Evolutionary conservation across 2,329 filamentous ascomycete species (phyloP).

Genomic region (Aspergillus sp.): DNA sequence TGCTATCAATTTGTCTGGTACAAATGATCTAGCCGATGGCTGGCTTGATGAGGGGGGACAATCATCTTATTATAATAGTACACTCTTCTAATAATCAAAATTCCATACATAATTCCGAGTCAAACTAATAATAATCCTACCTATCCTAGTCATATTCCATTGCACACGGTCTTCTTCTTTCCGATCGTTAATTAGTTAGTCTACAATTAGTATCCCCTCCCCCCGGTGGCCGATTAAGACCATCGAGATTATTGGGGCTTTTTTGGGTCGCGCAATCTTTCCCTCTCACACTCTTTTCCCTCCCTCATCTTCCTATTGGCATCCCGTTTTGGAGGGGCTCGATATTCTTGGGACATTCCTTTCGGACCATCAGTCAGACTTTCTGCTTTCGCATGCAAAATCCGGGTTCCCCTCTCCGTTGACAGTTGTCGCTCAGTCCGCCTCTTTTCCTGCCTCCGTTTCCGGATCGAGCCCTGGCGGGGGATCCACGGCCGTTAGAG

Average conservation of each 20-base stretch:
- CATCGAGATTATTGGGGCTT: background rate
- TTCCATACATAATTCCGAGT: background rate
- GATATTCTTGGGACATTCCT: slow-evolving; percentile 14
- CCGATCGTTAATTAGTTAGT: background rate
- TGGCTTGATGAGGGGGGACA: background rate
- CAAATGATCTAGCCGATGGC: background rate
- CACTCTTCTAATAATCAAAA: too few relatives aligned
- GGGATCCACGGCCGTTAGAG: slow-evolving; percentile 37
- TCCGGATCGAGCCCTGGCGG: slow-evolving; percentile 39
- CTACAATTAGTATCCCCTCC: background rate
- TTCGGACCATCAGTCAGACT: slow-evolving; percentile 7
- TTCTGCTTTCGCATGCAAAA: slow-evolving; percentile 20
- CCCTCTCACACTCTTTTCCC: background rate
- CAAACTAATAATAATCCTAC: background rate
- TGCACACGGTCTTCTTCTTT: background rate
- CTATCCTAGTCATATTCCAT: background rate
- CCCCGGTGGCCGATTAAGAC: background rate
- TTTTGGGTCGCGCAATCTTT: background rate
- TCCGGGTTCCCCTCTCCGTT: slow-evolving; percentile 16
- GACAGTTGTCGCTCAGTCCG: slow-evolving; percentile 25
- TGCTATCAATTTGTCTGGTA: background rate
- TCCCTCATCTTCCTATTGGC: background rate
- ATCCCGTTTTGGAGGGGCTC: background rate
- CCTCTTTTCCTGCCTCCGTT: slow-evolving; percentile 31
- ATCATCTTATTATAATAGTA: background rate